Base-by-base conservation (phyloP, 116 monocot species). In the Dioscorea cayenensis region DNA sequence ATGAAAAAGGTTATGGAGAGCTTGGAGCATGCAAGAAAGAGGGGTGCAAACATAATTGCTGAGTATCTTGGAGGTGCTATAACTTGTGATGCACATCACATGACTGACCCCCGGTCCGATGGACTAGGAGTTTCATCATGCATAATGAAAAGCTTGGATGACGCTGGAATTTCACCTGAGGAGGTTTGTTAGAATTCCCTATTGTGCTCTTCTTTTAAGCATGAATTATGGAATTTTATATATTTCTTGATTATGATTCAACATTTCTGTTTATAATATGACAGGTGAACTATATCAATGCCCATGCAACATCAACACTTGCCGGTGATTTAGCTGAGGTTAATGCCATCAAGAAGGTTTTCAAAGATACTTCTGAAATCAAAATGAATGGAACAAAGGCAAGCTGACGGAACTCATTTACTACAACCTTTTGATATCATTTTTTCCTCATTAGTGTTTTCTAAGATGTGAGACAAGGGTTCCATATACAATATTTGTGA, bases 361-460 rank as follows among this genome's bases (percentile, higher is more conserved):
- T 92, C 71, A 86, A 78, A 19, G 71, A 84, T 23, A 78, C 81
- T 3, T 82, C 84, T 49, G 82, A 84, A 28, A 84, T 88, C 2
- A 92, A 88, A 71, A 97, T 97, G n/a, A 97, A 93, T 77, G 86
- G 80, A 62, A 97, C 97, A 32, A 93, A 97, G 89, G 97, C 90
- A n/a, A 29, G n/a, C 43, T 43, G 11, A 9, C 6, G 6, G 3
- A 6, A 43, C 43, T 43, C 43, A 43, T 32, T 32, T 43, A 43
- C 43, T 43, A 10, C 43, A 43, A 43, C 1, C 21, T 68, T 72
- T 63, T 63, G n/a, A 60, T 37, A 29, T 21, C 48, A 35, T 70
- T 62, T 66, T 3, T 75, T 66, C 14, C 27, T 1, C 3, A 52
- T 5, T 13, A 52, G 16, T 38, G 5, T 38, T 38, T 38, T 25